Base-by-base conservation (phyloP, 768 basidiomycete genomes). In the Gelatoporia subvermispora region DNA sequence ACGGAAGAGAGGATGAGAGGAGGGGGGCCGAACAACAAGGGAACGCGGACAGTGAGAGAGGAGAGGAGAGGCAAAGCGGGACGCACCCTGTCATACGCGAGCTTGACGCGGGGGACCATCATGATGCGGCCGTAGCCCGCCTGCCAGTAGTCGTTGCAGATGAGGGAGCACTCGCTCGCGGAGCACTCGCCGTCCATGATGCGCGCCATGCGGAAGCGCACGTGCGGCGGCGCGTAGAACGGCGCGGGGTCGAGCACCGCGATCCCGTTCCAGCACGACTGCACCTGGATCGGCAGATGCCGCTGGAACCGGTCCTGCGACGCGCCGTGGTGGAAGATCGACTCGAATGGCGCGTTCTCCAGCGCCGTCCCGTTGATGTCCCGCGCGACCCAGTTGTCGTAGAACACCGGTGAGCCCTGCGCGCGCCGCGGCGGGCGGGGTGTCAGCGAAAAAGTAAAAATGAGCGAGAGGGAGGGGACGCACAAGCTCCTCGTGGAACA, bases 291-390 rank as follows among this genome's bases (percentile, higher is more conserved):
- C 0, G 96, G 95, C 1, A 99, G 76, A 65, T 99, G 95, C 36
- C 78, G 73, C 65, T 91, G 89, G 80, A 94, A 99, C 24, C 93
- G 81, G 38, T 80, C 72, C 11, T 82, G 78, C 2, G 88, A 88
- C 21, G 81, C 68, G 4, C 75, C 64, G 60, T 98, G 84, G 63
- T 92, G 93, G 77, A 99, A 96, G 53, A 99, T 85, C 50, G 76
- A 67, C 65, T 98, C 95, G 56, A 99, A 99, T 0, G 95, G 95
- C 0, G 93, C 93, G 64, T 99, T 99, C 68, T 99, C 95, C 45
- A 99, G 77, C 0, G 95, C 95, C 0, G 95, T 98, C 20, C 95
- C 95, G 68, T 99, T 99, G 74, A 99, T 91, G 66, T 99, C 95
- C 35, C 95, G 80, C 1, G 95, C 93, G 18, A 99, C 95, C 95